Conservation (phyloP, 495 filamentous ascomycete genomes). For the Neurospora sp. region DNA sequence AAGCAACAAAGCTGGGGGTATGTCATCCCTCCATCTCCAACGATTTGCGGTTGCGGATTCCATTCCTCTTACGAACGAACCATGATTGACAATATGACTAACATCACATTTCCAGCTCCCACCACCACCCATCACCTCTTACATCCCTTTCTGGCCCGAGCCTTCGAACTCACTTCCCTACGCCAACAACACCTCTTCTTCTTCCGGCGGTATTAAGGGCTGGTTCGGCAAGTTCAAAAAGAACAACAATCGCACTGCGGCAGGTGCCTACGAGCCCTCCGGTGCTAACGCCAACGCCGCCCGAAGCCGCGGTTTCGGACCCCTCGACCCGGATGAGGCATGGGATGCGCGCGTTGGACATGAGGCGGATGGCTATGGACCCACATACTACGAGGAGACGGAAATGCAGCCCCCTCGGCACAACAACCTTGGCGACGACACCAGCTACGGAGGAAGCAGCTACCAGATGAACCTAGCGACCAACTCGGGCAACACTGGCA, state of each 20-base stretch:
- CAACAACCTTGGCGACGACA: background rate
- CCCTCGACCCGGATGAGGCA: conserved; percentile 60
- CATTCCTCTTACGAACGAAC: background rate
- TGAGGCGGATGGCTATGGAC: conserved; percentile 46
- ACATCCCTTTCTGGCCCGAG: conserved; percentile 41
- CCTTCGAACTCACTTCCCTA: conserved; percentile 24
- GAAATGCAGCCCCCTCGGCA: conserved; percentile 35
- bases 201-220: conserved; percentile 46
- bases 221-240: conserved; percentile 48
- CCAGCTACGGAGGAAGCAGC: conserved; percentile 9
- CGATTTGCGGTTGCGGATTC: background rate
- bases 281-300: conserved; percentile 7
- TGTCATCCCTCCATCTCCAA: conserved; percentile 13
- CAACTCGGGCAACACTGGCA: conserved; percentile 3
- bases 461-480: conserved; percentile 38
- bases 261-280: conserved; percentile 52
- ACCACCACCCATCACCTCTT: conserved; percentile 50
- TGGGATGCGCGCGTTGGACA: conserved; percentile 58
- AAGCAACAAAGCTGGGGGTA: conserved; percentile 51
- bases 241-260: conserved; percentile 43
- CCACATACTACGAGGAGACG: conserved; percentile 52
- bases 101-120: conserved; percentile 34
- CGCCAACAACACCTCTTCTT: conserved; percentile 34
- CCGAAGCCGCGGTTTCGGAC: conserved; percentile 32
- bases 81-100: background rate